These are phyloP conservation scores for Rhodotorula toruloides DNA, from an alignment of 768 basidiomycete species.

Conservation along the genomic window DNA sequence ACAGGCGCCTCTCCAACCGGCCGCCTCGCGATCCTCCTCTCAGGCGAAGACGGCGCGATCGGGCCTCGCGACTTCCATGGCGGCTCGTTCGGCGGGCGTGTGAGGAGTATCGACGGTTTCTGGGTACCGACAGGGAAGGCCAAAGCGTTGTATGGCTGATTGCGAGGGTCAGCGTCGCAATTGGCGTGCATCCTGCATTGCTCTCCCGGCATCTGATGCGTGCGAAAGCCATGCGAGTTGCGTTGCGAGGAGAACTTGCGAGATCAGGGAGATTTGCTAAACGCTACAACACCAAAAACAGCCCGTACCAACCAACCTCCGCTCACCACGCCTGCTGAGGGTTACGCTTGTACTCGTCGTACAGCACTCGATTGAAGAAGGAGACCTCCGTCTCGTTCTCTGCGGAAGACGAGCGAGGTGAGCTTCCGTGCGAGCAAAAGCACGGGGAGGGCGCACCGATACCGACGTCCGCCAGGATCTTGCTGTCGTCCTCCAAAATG, in stretches of 20 bases:
- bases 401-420: conserved; percentile 44
- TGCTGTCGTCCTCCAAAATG: conserved; percentile 70
- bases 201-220: no score
- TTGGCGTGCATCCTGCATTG: no score
- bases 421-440: background rate
- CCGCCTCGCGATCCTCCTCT: conserved; percentile 21
- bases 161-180: no score
- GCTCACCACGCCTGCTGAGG: conserved; percentile 56
- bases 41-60: conserved; percentile 28
- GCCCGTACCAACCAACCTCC: no score
- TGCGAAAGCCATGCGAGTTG: no score
- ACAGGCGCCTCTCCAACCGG: conserved; percentile 23
- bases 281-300: no score
- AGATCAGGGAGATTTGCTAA: no score
- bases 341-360: conserved; percentile 73
- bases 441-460: conserved; percentile 65
- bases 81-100: conserved; percentile 25
- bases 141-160: background rate
- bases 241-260: background rate
- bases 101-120: conserved; percentile 23
- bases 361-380: conserved; percentile 73
- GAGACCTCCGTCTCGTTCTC: conserved; percentile 96
- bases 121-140: conserved; percentile 9
- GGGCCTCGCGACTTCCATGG: conserved; percentile 36
- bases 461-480: conserved; percentile 63